Evolutionary conservation across 306 rosid species (phyloP).

Genomic region (Pyrus betulifolia): DNA sequence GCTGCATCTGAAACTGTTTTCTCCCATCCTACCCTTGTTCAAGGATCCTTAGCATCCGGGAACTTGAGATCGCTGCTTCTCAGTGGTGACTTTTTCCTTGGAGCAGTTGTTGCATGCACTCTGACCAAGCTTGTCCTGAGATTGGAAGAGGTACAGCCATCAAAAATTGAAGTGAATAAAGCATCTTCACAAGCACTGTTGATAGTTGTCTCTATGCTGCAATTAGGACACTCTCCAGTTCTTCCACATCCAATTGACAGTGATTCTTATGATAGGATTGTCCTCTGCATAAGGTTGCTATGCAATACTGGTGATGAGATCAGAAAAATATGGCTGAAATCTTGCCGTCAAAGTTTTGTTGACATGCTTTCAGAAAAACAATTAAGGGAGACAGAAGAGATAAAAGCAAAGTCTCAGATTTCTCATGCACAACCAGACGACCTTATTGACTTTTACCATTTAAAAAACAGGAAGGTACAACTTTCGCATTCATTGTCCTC

Average conservation of each 20-base stretch:
- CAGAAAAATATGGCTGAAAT: constrained; percentile 52
- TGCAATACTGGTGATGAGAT: constrained; percentile 52
- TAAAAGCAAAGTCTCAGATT: constrained; percentile 54
- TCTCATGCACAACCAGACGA: constrained; percentile 70
- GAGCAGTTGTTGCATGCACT: constrained; percentile 59
- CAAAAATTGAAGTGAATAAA: constrained; percentile 49
- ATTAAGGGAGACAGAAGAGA: constrained; percentile 51
- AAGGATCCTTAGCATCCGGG: constrained; percentile 58
- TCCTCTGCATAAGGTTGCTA: constrained; percentile 52
- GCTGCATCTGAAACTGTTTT: constrained; percentile 58
- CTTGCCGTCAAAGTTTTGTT: constrained; percentile 68
- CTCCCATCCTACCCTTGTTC: constrained; percentile 56
- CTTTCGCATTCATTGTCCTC: not conserved
- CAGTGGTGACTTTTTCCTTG: constrained; percentile 65
- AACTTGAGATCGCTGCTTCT: constrained; percentile 71
- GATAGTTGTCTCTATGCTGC: constrained; percentile 59
- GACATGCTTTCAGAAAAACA: constrained; percentile 68
- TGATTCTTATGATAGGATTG: constrained; percentile 62
- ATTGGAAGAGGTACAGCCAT: constrained; percentile 71
- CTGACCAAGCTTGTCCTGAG: constrained; percentile 57
- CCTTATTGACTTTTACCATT: constrained; percentile 70
- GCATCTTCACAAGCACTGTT: constrained; percentile 46
- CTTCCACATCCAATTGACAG: constrained; percentile 63
- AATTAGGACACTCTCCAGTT: constrained; percentile 55
- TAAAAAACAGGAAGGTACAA: constrained; percentile 72